phyloP scores from a whole-genome alignment of 164 flowering plant species.

The Amborella trichopoda region DNA sequence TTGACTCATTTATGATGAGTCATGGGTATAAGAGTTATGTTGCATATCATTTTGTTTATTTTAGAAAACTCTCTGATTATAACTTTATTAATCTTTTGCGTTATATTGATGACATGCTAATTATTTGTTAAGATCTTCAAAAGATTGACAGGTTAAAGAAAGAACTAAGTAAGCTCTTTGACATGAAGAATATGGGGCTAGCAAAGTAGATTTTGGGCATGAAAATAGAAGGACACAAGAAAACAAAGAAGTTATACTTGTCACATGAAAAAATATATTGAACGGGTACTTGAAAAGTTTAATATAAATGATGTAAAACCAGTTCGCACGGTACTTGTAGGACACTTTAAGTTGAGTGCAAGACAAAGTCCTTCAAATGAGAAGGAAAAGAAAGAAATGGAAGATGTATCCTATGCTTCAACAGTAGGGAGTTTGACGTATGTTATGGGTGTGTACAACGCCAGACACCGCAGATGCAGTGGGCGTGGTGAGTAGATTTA shows the following conservation, averaged over 20 bases:
- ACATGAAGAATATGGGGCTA: conserved; percentile 1
- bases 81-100: background rate
- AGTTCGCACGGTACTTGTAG: background rate
- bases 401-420: background rate
- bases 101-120: conserved; percentile 5
- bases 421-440: no score
- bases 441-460: background rate
- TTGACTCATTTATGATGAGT: conserved; percentile 1
- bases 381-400: background rate
- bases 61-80: background rate
- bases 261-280: background rate
- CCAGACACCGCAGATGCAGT: no score
- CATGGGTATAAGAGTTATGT: background rate
- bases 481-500: no score
- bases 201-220: background rate
- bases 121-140: background rate
- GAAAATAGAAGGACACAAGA: background rate
- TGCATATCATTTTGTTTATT: conserved; percentile 3
- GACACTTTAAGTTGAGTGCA: no score
- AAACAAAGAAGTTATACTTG: background rate
- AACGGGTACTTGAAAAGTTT: conserved; percentile 1
- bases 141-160: background rate
- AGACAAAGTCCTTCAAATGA: no score
- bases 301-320: background rate
- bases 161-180: background rate